Base-by-base conservation (phyloP, 2,329 filamentous ascomycete genomes). In the Botryotinia globosa region DNA sequence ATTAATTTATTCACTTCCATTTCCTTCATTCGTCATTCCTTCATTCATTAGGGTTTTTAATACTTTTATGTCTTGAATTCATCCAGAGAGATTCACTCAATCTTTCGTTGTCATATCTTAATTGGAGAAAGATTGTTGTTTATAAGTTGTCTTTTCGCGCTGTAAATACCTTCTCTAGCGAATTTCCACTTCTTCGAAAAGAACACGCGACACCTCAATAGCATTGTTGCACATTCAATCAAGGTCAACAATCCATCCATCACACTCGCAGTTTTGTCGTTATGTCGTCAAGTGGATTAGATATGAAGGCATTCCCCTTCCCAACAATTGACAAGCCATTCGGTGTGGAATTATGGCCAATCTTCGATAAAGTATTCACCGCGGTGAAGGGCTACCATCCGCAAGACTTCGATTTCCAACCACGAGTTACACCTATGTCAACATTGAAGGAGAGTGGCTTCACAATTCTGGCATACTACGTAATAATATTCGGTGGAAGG, bases 261-360 rank as follows among this genome's bases (percentile, higher is more conserved):
- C 10, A 25, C 59, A 25, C 34, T 32, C 39, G 70, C 63, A 62
- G 54, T 68, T 72, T 72, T 68, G 42, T 68, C 32, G 45, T 18
- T n/a, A 72, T 72, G 70, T 68, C 70, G 39, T 72, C 70, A 45
- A 68, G 63, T 44, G 63, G 70, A 61, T 72, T 72, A 37, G 63
- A 72, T 59, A 44, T 72, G 34, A 72, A 68, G 70, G 63, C 70
- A 9, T 37, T 90, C 75, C 87, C 93, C 81, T 82, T 90, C 77
- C 95, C 95, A 72, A 94, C 94, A 75, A 87, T 98, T 83, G 94
- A 98, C 82, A 90, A 92, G 76, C 95, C 95, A 48, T 98, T 98
- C 80, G 96, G 95, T 82, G 85, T 98, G 78, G 87, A 92, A 76
- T 85, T 98, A 83, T 98, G 96, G 96, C 94, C 95, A 79, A 90